A percentile compares a stretch with the other conserved stretches of the same genome.
Evolutionary conservation across 2,329 filamentous ascomycete species (phyloP).

Genomic region (Aspergillus candidus): DNA sequence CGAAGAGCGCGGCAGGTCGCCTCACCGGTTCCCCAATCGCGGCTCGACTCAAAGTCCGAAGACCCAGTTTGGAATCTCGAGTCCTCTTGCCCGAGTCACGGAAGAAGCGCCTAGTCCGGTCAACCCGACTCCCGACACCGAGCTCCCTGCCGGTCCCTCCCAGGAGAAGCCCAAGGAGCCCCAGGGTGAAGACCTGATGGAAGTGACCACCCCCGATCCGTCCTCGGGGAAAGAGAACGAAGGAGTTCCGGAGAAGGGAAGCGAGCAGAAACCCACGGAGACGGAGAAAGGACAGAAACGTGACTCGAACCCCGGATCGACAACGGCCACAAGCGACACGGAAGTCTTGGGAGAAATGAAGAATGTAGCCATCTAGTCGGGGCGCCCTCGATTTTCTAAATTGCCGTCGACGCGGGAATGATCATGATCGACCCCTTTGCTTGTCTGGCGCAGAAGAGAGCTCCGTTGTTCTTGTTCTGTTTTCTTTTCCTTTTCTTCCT

Average conservation of each 20-base stretch:
- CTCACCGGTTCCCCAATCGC: slow-evolving; percentile 42
- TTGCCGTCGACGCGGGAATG: too few species aligned
- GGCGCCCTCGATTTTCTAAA: too few species aligned
- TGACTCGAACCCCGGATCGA: slow-evolving; percentile 23
- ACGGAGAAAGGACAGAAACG: slow-evolving; percentile 26
- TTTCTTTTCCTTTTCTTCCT: slow-evolving; percentile 4
- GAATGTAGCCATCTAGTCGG: slow-evolving; percentile 39
- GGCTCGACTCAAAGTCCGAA: slow-evolving; percentile 41
- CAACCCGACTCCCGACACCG: slow-evolving; percentile 26
- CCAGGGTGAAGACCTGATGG: slow-evolving; percentile 35
- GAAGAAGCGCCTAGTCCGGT: slow-evolving; percentile 39
- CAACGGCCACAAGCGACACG: slow-evolving; percentile 27
- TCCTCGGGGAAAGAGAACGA: slow-evolving; percentile 32
- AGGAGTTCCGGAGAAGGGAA: slow-evolving; percentile 16
- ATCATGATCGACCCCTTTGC: too few species aligned
- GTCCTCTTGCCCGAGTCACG: slow-evolving; percentile 43
- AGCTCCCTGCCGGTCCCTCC: slow-evolving; percentile 26
- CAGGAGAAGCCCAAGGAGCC: slow-evolving; percentile 26
- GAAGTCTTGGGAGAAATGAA: slow-evolving; percentile 44
- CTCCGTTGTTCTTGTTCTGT: slow-evolving; percentile 6
- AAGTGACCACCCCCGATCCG: slow-evolving; percentile 32
- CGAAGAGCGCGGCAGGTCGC: slow-evolving; percentile 45
- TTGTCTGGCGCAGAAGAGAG: too few species aligned
- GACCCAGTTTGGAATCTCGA: slow-evolving; percentile 38
- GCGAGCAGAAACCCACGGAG: slow-evolving; percentile 19